Conservation (phyloP, 169 alveolate genomes). For the Cryptosporidium felis region DNA sequence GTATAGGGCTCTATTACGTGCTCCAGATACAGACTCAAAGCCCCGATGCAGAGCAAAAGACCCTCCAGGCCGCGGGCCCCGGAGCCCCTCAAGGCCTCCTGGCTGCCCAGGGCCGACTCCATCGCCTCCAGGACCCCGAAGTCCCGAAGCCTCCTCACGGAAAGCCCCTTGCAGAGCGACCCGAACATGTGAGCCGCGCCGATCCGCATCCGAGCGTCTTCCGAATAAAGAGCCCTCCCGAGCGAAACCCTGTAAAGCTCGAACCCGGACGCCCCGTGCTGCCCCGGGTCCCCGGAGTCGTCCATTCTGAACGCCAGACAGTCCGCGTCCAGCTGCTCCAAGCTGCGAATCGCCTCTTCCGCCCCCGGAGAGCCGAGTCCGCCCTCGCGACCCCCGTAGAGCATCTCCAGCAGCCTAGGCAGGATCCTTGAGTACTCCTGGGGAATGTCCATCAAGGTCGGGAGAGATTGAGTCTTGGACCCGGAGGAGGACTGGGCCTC, state of each 20-base stretch:
- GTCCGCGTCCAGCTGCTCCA: no score
- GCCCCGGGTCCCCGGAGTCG: no score
- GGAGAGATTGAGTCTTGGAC: neutral
- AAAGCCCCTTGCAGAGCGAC: slow-evolving; percentile 16
- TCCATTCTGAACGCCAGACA: no score
- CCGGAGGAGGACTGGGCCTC: no score
- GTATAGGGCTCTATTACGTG: slow-evolving; percentile 32
- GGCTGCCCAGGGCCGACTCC: neutral
- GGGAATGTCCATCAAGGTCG: slow-evolving; percentile 41
- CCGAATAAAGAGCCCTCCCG: neutral
- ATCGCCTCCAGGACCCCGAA: slow-evolving; percentile 16
- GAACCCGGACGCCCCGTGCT: neutral
- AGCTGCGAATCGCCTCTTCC: no score
- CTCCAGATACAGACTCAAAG: slow-evolving; percentile 31
- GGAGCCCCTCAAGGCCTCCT: neutral
- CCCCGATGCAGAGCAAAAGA: slow-evolving; percentile 29
- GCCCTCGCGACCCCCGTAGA: neutral
- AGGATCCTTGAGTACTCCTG: slow-evolving; percentile 45
- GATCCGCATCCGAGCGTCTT: neutral
- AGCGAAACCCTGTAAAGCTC: slow-evolving; percentile 18
- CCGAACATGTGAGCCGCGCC: slow-evolving; percentile 64
- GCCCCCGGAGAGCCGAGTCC: no score
- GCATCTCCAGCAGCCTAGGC: slow-evolving; percentile 33
- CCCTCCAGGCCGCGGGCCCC: slow-evolving; percentile 1
- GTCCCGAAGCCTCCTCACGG: neutral